These are phyloP conservation scores for Gilbertella persicaria DNA, from an alignment of 371 early-diverging fungal genomes.

Conservation along the genomic window DNA sequence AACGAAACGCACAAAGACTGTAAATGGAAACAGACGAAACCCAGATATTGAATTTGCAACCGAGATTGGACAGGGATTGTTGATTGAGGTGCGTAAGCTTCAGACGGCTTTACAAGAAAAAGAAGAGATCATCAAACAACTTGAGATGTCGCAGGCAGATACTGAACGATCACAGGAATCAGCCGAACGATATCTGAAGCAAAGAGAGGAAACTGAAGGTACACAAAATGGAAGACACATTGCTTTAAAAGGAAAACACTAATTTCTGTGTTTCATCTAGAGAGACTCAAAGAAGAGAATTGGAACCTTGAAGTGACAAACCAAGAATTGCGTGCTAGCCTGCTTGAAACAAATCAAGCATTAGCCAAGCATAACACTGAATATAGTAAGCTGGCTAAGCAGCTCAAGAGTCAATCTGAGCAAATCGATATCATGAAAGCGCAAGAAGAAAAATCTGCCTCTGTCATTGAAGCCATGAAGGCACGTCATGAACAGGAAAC, in stretches of 20 bases:
- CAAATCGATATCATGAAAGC: slow-evolving; percentile 67
- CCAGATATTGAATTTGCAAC: slow-evolving; percentile 60
- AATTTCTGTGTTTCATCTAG: slow-evolving; percentile 26
- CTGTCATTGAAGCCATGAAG: slow-evolving; percentile 55
- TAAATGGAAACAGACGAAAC: slow-evolving; percentile 40
- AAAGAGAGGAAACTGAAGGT: slow-evolving; percentile 62
- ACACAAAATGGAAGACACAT: slow-evolving; percentile 8
- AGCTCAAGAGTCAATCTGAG: slow-evolving; percentile 53
- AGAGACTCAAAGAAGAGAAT: slow-evolving; percentile 59
- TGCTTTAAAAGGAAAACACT: not conserved
- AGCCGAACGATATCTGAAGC: slow-evolving; percentile 15
- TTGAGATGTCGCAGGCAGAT: slow-evolving; percentile 62
- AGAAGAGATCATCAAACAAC: slow-evolving; percentile 62
- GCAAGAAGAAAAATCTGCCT: slow-evolving; percentile 60
- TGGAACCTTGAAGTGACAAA: slow-evolving; percentile 65
- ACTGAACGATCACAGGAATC: slow-evolving; percentile 58
- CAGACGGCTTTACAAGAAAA: slow-evolving; percentile 55
- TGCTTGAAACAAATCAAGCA: slow-evolving; percentile 55
- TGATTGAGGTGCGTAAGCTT: slow-evolving; percentile 53
- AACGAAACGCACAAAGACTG: slow-evolving; percentile 38
- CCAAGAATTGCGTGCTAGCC: slow-evolving; percentile 55
- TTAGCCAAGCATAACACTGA: slow-evolving; percentile 54
- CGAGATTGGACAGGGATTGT: slow-evolving; percentile 54
- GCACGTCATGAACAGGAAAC: slow-evolving; percentile 71
- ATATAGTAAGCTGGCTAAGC: slow-evolving; percentile 54